phyloP scores from a whole-genome alignment of 139 green algal genomes.

The Zygnema cylindricum region DNA sequence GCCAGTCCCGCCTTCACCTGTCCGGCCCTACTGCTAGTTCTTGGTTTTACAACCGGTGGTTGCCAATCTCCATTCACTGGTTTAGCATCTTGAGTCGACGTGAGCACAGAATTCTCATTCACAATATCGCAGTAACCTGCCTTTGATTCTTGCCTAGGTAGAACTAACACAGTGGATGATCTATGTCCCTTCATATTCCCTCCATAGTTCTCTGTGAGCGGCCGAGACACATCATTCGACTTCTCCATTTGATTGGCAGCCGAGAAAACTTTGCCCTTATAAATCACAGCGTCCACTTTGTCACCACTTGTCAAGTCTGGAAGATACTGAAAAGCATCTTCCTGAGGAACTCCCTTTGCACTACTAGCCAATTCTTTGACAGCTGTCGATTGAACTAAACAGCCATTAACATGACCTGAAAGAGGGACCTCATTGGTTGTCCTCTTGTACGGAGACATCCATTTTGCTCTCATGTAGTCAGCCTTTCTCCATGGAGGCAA shows the following conservation, averaged over 20 bases:
- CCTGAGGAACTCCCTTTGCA: background rate
- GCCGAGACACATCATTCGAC: background rate
- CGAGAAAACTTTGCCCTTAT: slow-evolving; percentile 13
- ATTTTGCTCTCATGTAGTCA: slow-evolving; percentile 50
- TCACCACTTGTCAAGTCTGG: background rate
- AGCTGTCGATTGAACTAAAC: background rate
- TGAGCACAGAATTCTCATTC: background rate
- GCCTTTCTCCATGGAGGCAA: slow-evolving; percentile 37
- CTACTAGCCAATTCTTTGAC: background rate
- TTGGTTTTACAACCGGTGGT: background rate
- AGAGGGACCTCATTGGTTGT: slow-evolving; percentile 14
- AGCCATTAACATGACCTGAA: background rate
- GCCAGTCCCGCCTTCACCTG: slow-evolving; percentile 20
- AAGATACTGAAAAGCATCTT: background rate
- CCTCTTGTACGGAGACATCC: slow-evolving; percentile 42
- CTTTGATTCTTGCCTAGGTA: background rate
- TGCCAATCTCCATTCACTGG: slow-evolving; percentile 9
- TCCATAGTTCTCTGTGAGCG: background rate
- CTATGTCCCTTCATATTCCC: too few species aligned
- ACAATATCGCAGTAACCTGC: background rate
- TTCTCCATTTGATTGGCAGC: background rate
- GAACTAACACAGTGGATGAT: too few species aligned
- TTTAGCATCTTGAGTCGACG: background rate
- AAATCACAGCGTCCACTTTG: slow-evolving; percentile 25
- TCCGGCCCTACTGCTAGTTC: background rate